Evolutionary conservation across 345 rosid genomes (phyloP).

Genomic region (Brassica juncea): DNA sequence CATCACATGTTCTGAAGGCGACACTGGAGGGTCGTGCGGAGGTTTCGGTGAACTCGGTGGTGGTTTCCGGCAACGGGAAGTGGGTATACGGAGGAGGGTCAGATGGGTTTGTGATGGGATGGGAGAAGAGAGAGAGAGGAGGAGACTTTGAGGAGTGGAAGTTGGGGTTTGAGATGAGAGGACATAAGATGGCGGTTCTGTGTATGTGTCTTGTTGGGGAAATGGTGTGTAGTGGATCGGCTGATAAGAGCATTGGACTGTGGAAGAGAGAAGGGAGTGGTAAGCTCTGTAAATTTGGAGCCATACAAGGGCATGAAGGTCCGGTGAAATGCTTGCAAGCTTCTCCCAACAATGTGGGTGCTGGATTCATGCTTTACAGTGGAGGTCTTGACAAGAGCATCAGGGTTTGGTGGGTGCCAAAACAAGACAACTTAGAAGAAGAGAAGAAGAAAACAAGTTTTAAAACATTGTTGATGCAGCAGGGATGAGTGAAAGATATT

Average conservation of each 20-base stretch:
- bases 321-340: conserved; percentile 94
- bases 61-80: conserved; percentile 64
- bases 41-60: conserved; percentile 71
- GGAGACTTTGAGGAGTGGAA: conserved; percentile 52
- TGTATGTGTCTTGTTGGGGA: conserved; percentile 69
- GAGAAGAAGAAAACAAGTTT: conserved; percentile 34
- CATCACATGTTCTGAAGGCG: conserved; percentile 64
- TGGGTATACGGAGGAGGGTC: conserved; percentile 88
- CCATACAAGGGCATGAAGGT: conserved; percentile 75
- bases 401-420: conserved; percentile 97
- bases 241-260: conserved; percentile 82
- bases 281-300: conserved; percentile 52
- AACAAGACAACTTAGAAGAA: conserved; percentile 28
- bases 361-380: conserved; percentile 83
- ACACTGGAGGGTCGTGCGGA: conserved; percentile 76
- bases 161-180: conserved; percentile 61
- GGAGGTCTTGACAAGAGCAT: conserved; percentile 90
- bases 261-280: conserved; percentile 69
- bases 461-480: conserved; percentile 20
- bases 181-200: conserved; percentile 74
- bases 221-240: conserved; percentile 77
- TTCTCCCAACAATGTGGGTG: conserved; percentile 53
- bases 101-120: conserved; percentile 83
- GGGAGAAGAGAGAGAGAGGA: conserved; percentile 56
- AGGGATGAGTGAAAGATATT: conserved; percentile 25